Conservation (phyloP, 129 eudicot species). For the Smallanthus sonchifolius region DNA sequence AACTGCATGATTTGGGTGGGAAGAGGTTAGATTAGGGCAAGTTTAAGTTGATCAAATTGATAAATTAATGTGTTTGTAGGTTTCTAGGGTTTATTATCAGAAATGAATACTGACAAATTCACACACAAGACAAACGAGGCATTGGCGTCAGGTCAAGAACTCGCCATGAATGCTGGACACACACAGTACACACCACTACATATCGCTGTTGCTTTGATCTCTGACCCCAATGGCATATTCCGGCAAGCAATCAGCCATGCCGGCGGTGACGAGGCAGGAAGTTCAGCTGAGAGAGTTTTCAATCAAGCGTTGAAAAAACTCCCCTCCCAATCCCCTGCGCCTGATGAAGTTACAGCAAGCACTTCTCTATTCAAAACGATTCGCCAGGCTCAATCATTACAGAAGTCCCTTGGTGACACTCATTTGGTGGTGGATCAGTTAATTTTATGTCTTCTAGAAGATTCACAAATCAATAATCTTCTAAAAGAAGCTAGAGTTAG, state of each 20-base stretch:
- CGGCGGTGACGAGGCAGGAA: slow-evolving; percentile 76
- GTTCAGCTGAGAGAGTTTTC: slow-evolving; percentile 64
- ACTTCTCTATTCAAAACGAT: slow-evolving; percentile 56
- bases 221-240: slow-evolving; percentile 66
- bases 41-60: neutral
- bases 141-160: slow-evolving; percentile 63
- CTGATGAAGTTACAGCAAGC: slow-evolving; percentile 82
- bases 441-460: slow-evolving; percentile 79
- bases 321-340: slow-evolving; percentile 90
- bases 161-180: slow-evolving; percentile 73
- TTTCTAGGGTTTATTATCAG: slow-evolving; percentile 2
- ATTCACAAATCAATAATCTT: slow-evolving; percentile 64
- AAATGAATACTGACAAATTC: slow-evolving; percentile 84
- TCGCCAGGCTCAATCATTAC: slow-evolving; percentile 67
- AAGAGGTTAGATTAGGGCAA: no score
- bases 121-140: slow-evolving; percentile 96
- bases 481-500: slow-evolving; percentile 83
- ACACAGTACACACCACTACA: slow-evolving; percentile 89
- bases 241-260: slow-evolving; percentile 71
- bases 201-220: slow-evolving; percentile 43
- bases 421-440: slow-evolving; percentile 89
- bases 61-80: neutral
- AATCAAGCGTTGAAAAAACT: slow-evolving; percentile 71
- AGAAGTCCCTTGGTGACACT: slow-evolving; percentile 73
- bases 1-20: no score